Evolutionary conservation across 2,329 filamentous ascomycete species (phyloP).

Genomic region (Fusarium albosuccineum): DNA sequence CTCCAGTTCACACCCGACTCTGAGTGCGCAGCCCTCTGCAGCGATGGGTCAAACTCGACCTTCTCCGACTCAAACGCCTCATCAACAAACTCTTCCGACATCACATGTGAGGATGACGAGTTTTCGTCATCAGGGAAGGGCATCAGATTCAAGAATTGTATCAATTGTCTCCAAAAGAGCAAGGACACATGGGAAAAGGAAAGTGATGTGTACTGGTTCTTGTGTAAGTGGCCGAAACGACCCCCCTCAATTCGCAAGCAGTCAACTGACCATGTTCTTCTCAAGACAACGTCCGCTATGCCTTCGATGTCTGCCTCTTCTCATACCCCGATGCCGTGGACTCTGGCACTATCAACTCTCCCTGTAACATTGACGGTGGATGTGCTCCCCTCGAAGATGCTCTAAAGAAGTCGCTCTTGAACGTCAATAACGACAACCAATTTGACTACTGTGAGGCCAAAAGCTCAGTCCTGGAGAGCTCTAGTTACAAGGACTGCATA

Average conservation of each 20-base stretch:
- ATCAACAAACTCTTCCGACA: constrained; percentile 60
- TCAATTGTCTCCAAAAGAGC: constrained; percentile 62
- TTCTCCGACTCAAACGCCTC: constrained; percentile 52
- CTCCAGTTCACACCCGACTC: constrained; percentile 66
- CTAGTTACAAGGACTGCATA: constrained; percentile 54
- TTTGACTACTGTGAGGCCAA: constrained; percentile 60
- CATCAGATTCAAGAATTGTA: constrained; percentile 61
- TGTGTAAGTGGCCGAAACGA: constrained; percentile 56
- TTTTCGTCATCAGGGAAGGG: constrained; percentile 55
- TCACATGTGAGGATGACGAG: constrained; percentile 59
- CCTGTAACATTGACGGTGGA: constrained; percentile 58
- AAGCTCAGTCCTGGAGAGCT: constrained; percentile 49
- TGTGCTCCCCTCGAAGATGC: constrained; percentile 57
- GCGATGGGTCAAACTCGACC: constrained; percentile 54
- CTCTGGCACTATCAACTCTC: constrained; percentile 51
- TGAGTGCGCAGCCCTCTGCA: constrained; percentile 61
- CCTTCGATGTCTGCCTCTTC: constrained; percentile 62
- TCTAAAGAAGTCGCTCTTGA: constrained; percentile 47
- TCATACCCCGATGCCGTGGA: constrained; percentile 49
- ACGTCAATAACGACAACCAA: constrained; percentile 37
- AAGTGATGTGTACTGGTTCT: constrained; percentile 55
- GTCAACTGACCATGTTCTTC: background rate
- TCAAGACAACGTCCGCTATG: constrained; percentile 65
- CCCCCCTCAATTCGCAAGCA: background rate
- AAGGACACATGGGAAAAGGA: constrained; percentile 34